These are phyloP conservation scores for Cyberlindnera mycetangii DNA, from an alignment of 805 yeast species.

Conservation along the genomic window DNA sequence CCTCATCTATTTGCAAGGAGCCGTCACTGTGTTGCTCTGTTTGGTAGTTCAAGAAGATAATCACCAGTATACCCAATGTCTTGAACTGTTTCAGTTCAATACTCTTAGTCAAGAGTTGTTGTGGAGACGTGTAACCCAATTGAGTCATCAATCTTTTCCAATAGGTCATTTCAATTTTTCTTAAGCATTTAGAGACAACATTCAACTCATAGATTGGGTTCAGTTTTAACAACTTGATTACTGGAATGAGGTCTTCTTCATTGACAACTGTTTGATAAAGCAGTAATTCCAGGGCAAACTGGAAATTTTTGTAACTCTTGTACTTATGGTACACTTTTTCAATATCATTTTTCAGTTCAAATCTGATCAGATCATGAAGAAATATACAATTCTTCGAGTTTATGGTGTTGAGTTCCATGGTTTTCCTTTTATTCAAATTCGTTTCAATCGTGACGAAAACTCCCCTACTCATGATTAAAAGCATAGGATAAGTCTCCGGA, in stretches of 20 bases:
- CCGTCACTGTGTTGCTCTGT: conserved; percentile 2
- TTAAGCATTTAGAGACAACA: conserved; percentile 45
- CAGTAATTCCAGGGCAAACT: conserved; percentile 45
- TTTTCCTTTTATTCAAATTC: conserved; percentile 28
- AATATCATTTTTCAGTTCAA: conserved; percentile 32
- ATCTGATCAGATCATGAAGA: conserved; percentile 43
- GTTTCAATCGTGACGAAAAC: conserved; percentile 43
- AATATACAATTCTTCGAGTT: conserved; percentile 39
- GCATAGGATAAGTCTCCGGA: conserved; percentile 30
- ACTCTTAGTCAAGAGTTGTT: conserved; percentile 38
- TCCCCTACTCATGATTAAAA: conserved; percentile 28
- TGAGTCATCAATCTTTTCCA: conserved; percentile 43
- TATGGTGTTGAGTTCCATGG: conserved; percentile 33
- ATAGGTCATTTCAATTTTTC: conserved; percentile 48
- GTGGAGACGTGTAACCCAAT: conserved; percentile 40
- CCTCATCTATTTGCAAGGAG: conserved; percentile 17
- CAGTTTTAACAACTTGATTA: conserved; percentile 23
- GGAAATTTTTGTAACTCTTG: conserved; percentile 34
- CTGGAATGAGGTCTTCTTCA: conserved; percentile 20
- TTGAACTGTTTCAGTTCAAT: conserved; percentile 41
- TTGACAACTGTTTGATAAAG: conserved; percentile 34
- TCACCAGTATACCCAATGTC: conserved; percentile 44
- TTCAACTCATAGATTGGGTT: conserved; percentile 25
- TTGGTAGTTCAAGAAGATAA: conserved; percentile 42
- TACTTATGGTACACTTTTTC: conserved; percentile 23